Conservation (phyloP, 1,284 basidiomycete genomes). For the Xerocomus minutiporus region DNA sequence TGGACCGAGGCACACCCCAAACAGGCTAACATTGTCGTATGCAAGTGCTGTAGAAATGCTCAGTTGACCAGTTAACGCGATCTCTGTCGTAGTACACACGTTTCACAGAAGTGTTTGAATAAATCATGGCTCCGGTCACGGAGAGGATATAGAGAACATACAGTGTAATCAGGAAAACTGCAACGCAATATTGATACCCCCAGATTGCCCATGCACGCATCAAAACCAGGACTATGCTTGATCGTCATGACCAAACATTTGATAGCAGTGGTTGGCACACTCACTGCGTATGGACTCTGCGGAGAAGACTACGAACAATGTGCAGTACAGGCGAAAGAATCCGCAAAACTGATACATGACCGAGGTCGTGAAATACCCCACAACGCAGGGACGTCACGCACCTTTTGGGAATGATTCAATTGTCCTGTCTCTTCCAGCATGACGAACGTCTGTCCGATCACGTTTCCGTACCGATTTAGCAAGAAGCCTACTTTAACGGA, state of each 20-base stretch:
- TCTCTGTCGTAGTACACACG: constrained; percentile 3
- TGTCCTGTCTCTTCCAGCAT: background rate
- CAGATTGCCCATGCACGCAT: constrained; percentile 1
- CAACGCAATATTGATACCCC: constrained; percentile 5
- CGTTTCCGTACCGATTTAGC: background rate
- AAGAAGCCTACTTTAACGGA: background rate
- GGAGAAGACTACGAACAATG: background rate
- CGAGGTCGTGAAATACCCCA: no score
- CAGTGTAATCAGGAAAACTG: background rate
- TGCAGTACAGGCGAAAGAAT: no score
- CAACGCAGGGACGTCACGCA: no score
- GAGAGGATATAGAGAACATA: constrained; percentile 10
- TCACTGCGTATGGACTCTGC: background rate
- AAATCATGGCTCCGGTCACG: background rate
- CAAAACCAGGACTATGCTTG: background rate
- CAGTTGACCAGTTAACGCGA: background rate
- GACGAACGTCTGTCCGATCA: background rate
- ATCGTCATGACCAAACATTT: no score
- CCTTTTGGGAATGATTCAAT: no score
- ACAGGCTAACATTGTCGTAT: background rate
- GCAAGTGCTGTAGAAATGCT: background rate
- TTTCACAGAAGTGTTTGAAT: background rate
- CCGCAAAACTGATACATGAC: no score
- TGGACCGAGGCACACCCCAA: background rate
- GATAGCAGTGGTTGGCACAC: background rate